Percentiles rank a stretch among this genome's conserved stretches.
These are phyloP conservation scores for Zymoseptoria tritici DNA, from an alignment of 2,329 filamentous ascomycete genomes.

Conservation along the genomic window DNA sequence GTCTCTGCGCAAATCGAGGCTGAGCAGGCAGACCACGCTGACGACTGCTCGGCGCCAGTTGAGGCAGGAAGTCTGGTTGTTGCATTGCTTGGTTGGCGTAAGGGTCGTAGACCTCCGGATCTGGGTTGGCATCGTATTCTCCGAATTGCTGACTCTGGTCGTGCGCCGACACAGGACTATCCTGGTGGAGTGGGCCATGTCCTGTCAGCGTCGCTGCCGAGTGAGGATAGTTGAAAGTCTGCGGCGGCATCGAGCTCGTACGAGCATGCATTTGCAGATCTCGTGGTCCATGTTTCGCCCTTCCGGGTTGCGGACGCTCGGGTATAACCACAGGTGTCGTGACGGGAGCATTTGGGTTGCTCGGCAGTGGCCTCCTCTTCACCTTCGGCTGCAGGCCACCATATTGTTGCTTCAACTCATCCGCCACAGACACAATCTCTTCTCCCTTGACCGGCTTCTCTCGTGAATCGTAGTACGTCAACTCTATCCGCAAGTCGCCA, in stretches of 20 bases:
- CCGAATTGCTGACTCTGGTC: slow-evolving; percentile 10
- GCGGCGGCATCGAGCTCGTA: slow-evolving; percentile 22
- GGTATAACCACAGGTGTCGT: slow-evolving; percentile 23
- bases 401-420: slow-evolving; percentile 22
- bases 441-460: slow-evolving; percentile 67
- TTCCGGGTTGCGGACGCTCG: slow-evolving; percentile 18
- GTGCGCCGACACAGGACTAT: slow-evolving; percentile 1
- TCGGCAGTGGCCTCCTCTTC: slow-evolving; percentile 77
- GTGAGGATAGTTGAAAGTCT: slow-evolving; percentile 20
- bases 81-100: slow-evolving; percentile 32
- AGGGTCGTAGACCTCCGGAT: slow-evolving; percentile 23
- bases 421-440: slow-evolving; percentile 35
- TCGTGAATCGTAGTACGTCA: slow-evolving; percentile 89
- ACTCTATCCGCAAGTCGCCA: slow-evolving; percentile 86
- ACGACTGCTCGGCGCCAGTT: slow-evolving; percentile 25
- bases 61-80: slow-evolving; percentile 32
- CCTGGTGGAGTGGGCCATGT: slow-evolving; percentile 11
- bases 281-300: slow-evolving; percentile 29
- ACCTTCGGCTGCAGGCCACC: slow-evolving; percentile 36
- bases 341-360: slow-evolving; percentile 54
- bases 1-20: slow-evolving; percentile 9
- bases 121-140: slow-evolving; percentile 14
- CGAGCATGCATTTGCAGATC: slow-evolving; percentile 21
- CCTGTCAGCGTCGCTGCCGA: slow-evolving; percentile 16
- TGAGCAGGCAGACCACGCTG: slow-evolving; percentile 26